Evolutionary conservation across 176 grass and related monocot genomes (phyloP).

Genomic region (Phoenix roebelenii): DNA sequence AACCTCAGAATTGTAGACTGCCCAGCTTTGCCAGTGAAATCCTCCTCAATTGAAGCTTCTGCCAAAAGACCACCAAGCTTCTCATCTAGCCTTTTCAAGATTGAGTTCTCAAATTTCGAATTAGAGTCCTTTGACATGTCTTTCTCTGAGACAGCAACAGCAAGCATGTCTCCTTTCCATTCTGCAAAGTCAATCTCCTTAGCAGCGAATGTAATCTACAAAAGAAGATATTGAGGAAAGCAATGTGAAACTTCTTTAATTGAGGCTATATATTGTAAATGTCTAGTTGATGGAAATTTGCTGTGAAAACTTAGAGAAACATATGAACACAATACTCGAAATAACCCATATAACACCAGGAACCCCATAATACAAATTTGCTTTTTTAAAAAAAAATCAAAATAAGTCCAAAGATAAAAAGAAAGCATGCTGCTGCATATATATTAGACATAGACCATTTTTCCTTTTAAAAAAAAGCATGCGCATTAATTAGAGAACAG

Average conservation of each 20-base stretch:
- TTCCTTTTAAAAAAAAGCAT: too few relatives aligned
- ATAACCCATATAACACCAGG: too few relatives aligned
- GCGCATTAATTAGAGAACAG: too few relatives aligned
- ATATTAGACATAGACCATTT: too few relatives aligned
- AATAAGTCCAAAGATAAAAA: too few relatives aligned
- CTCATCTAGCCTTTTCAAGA: conserved; percentile 58
- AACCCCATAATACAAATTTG: too few relatives aligned
- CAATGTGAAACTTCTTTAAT: not conserved
- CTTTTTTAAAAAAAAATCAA: too few relatives aligned
- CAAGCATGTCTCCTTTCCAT: conserved; percentile 90
- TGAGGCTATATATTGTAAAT: not conserved
- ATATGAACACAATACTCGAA: too few relatives aligned
- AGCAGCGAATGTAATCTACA: conserved; percentile 56
- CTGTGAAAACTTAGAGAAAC: too few relatives aligned
- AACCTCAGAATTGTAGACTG: conserved; percentile 76
- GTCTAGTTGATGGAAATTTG: too few relatives aligned
- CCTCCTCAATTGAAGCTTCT: conserved; percentile 69
- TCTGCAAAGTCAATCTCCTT: conserved; percentile 70
- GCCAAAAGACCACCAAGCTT: conserved; percentile 64
- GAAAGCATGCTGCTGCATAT: too few relatives aligned
- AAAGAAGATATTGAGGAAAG: not conserved
- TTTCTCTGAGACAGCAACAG: conserved; percentile 75
- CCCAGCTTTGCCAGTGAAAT: conserved; percentile 80
- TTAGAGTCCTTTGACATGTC: conserved; percentile 62
- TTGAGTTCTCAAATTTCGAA: conserved; percentile 71